Conservation (phyloP, 208 protist species). For the Leishmania braziliensis region DNA sequence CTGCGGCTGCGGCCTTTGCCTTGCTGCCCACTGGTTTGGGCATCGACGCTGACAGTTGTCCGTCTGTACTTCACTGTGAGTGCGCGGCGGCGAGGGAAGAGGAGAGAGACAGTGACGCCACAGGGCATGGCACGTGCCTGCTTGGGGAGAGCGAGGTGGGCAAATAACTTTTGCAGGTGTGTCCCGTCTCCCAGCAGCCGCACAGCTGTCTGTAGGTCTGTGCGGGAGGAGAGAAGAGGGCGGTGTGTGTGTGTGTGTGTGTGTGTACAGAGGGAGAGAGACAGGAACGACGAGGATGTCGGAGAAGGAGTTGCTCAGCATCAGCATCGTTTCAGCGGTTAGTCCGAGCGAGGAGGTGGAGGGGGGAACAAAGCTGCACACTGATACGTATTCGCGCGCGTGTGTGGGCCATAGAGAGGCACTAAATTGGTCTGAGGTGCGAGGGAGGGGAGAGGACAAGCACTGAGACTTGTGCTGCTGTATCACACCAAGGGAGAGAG, state of each 20-base stretch:
- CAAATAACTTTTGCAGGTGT: neutral
- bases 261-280: neutral
- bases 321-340: neutral
- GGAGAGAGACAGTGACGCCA: neutral
- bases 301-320: neutral
- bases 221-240: neutral
- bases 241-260: neutral
- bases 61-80: neutral
- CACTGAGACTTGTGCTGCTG: neutral
- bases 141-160: neutral
- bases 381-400: too few relatives aligned
- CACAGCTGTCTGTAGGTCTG: neutral
- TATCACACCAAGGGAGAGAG: constrained; percentile 8
- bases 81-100: neutral
- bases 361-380: neutral
- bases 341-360: neutral
- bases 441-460: neutral
- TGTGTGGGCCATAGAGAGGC: neutral
- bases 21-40: constrained; percentile 9
- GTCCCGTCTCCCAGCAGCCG: neutral
- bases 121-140: neutral
- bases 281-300: neutral
- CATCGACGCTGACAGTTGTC: neutral
- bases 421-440: neutral
- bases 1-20: constrained; percentile 3